A percentile compares a stretch with the other conserved stretches of the same genome.
Conservation (phyloP, 1,139 yeast species). For the Geotrichum citri-aurantii region DNA sequence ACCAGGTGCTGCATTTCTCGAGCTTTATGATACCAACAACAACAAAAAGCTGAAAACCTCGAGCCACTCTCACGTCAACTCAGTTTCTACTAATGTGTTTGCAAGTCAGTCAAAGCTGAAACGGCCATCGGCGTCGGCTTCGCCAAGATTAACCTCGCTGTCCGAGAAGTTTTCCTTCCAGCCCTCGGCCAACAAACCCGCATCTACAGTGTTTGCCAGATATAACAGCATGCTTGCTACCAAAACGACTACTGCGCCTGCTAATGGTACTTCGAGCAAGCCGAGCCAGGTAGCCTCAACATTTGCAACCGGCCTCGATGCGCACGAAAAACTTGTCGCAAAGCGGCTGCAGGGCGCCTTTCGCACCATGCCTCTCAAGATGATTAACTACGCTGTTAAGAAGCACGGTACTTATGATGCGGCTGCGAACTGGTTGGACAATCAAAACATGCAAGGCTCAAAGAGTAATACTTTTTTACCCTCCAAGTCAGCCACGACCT, state of each 20-base stretch:
- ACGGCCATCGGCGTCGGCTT: slow-evolving; percentile 15
- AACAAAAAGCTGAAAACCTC: not conserved
- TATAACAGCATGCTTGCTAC: slow-evolving; percentile 19
- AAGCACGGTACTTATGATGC: slow-evolving; percentile 34
- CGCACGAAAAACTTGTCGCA: slow-evolving; percentile 21
- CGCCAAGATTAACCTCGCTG: slow-evolving; percentile 23
- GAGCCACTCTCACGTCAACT: not conserved
- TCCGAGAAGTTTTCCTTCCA: slow-evolving; percentile 25
- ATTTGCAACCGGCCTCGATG: slow-evolving; percentile 8
- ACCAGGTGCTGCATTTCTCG: slow-evolving; percentile 1
- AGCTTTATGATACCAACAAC: not conserved
- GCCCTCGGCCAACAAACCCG: slow-evolving; percentile 5
- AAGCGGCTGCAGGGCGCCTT: slow-evolving; percentile 28
- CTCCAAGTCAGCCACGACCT: not conserved
- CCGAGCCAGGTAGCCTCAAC: slow-evolving; percentile 1
- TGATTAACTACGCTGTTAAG: slow-evolving; percentile 33
- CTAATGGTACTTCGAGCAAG: slow-evolving; percentile 7
- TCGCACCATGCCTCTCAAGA: slow-evolving; percentile 29
- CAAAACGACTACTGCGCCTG: not conserved
- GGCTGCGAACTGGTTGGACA: slow-evolving; percentile 34
- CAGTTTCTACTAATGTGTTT: not conserved
- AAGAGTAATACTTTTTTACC: slow-evolving; percentile 1
- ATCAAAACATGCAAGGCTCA: slow-evolving; percentile 18
- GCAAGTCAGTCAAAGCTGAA: slow-evolving; percentile 13
- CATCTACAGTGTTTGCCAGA: slow-evolving; percentile 24